Evolutionary conservation across 2,329 filamentous ascomycete genomes (phyloP).

Genomic region (Ceratocystis cacaofunesta): DNA sequence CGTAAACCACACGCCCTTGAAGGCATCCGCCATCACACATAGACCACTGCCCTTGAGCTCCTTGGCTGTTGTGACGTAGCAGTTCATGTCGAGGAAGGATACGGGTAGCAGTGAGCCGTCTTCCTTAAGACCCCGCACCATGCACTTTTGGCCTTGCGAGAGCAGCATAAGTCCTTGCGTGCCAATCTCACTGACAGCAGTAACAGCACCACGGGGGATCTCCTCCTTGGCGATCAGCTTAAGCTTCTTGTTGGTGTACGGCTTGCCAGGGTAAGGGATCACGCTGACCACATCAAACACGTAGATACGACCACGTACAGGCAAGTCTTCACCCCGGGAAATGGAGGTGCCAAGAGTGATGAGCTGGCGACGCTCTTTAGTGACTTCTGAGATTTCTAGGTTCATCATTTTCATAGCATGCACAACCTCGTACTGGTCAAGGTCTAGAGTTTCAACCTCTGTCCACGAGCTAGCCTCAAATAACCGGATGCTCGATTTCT

Average conservation of each 20-base stretch:
- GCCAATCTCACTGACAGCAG: conserved; percentile 68
- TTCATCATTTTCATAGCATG: conserved; percentile 71
- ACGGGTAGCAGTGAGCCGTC: conserved; percentile 85
- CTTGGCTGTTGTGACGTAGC: conserved; percentile 75
- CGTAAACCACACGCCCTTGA: conserved; percentile 91
- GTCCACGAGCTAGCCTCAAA: conserved; percentile 64
- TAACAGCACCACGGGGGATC: conserved; percentile 80
- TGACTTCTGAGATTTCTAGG: conserved; percentile 81
- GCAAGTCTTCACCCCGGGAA: conserved; percentile 77
- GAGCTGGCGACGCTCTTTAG: conserved; percentile 69
- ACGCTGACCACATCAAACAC: conserved; percentile 87
- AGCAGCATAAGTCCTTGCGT: conserved; percentile 78
- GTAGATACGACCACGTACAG: conserved; percentile 70
- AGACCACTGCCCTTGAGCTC: conserved; percentile 72
- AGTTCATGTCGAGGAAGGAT: conserved; percentile 95
- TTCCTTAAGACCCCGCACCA: conserved; percentile 91
- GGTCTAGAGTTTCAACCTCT: conserved; percentile 58
- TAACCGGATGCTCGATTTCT: conserved; percentile 61
- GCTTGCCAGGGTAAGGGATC: conserved; percentile 71
- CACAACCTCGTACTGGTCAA: conserved; percentile 62
- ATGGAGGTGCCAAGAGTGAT: conserved; percentile 75
- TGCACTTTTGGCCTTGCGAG: conserved; percentile 91
- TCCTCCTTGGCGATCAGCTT: conserved; percentile 82
- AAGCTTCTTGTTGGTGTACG: conserved; percentile 72
- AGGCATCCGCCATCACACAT: conserved; percentile 73